These are phyloP conservation scores for Prunus padus DNA, from an alignment of 306 rosid species.

Conservation along the genomic window DNA sequence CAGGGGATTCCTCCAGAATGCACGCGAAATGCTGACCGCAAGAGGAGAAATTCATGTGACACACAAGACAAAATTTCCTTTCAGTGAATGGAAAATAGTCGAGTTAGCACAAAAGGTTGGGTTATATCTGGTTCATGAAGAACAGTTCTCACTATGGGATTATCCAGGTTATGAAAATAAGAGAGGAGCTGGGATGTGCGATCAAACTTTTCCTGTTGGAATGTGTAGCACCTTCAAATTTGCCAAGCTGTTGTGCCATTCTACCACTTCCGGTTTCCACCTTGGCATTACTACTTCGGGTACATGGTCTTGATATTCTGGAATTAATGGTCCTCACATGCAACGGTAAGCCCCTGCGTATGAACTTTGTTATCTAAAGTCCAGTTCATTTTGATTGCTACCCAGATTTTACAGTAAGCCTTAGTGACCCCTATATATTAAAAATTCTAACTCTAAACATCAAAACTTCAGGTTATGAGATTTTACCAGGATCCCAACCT, in stretches of 20 bases:
- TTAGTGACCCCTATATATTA: too few species aligned
- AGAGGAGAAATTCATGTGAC: slow-evolving; percentile 45
- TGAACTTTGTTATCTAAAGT: too few species aligned
- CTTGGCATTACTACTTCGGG: not conserved
- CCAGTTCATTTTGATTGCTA: too few species aligned
- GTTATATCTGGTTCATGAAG: slow-evolving; percentile 9
- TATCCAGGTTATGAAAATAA: slow-evolving; percentile 35
- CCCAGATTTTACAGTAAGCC: too few species aligned
- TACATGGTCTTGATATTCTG: not conserved
- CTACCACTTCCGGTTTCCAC: not conserved
- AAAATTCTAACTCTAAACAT: too few species aligned
- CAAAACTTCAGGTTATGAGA: too few species aligned
- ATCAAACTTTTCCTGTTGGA: slow-evolving; percentile 31
- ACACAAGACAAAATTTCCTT: slow-evolving; percentile 40
- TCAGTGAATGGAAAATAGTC: slow-evolving; percentile 28
- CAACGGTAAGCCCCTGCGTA: not conserved
- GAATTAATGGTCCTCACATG: not conserved
- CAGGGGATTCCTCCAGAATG: slow-evolving; percentile 30
- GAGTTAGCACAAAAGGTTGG: slow-evolving; percentile 7
- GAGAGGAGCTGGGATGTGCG: slow-evolving; percentile 29
- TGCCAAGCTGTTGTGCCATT: not conserved
- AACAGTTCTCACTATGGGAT: not conserved
- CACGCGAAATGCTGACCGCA: slow-evolving; percentile 2
- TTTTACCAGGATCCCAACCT: too few species aligned
- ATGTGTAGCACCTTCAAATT: slow-evolving; percentile 27